A percentile compares a stretch with the other conserved stretches of the same genome.
Conservation (phyloP, 257 asterid genomes). For the Nicotiana tabacum region DNA sequence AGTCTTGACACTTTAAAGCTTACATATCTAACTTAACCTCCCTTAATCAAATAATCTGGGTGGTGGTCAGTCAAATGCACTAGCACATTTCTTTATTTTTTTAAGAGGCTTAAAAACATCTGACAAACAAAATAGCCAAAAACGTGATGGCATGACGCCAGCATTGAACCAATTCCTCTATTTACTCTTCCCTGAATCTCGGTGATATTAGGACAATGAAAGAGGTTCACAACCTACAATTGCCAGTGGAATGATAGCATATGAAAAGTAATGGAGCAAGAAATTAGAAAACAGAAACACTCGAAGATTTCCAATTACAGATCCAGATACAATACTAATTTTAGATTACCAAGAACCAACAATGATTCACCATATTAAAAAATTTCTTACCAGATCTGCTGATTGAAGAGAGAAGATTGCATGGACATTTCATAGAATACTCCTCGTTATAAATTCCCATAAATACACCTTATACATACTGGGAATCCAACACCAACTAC, state of each 20-base stretch:
- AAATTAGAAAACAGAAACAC: background rate
- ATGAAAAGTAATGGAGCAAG: background rate
- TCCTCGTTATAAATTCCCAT: background rate
- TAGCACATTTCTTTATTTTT: background rate
- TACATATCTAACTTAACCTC: background rate
- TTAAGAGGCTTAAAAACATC: background rate
- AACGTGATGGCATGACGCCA: background rate
- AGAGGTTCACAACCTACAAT: background rate
- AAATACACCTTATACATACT: background rate
- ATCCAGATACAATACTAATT: background rate
- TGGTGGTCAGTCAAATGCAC: background rate
- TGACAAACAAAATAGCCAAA: background rate
- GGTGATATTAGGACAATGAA: no score
- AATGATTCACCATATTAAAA: conserved; percentile 1
- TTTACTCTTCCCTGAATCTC: no score
- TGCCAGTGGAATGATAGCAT: background rate
- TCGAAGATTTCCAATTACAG: background rate
- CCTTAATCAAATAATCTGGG: background rate
- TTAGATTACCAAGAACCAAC: background rate
- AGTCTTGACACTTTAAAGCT: background rate
- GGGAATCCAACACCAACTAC: background rate
- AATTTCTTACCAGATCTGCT: background rate
- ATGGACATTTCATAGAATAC: background rate
- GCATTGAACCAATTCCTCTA: background rate
- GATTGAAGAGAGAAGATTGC: background rate